These are phyloP conservation scores for Emmonsia crescens DNA, from an alignment of 2,329 filamentous ascomycete genomes.

Conservation along the genomic window DNA sequence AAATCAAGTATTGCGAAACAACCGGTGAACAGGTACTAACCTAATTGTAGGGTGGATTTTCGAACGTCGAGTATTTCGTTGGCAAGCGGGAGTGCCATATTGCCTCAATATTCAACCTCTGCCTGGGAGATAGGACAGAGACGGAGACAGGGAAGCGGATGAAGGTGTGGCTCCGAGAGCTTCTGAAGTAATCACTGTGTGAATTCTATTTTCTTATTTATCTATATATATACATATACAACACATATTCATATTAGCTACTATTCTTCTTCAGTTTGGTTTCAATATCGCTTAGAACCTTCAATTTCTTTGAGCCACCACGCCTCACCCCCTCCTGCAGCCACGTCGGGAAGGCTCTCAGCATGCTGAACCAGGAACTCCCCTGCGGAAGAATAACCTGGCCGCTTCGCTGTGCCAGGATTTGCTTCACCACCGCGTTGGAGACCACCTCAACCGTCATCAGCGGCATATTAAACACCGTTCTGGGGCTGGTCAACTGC, in stretches of 20 bases:
- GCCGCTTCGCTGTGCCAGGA: conserved; percentile 40
- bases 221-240: neutral
- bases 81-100: conserved; percentile 23
- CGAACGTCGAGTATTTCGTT: conserved; percentile 19
- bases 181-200: conserved; percentile 8
- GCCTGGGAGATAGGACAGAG: conserved; percentile 13
- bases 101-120: conserved; percentile 18
- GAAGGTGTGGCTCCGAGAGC: conserved; percentile 21
- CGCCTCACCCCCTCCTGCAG: conserved; percentile 33
- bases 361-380: conserved; percentile 17
- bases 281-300: conserved; percentile 7
- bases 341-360: conserved; percentile 35
- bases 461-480: conserved; percentile 24
- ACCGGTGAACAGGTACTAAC: neutral
- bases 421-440: conserved; percentile 39
- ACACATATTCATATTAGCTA: neutral
- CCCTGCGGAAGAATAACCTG: conserved; percentile 38
- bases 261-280: conserved; percentile 3
- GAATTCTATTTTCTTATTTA: neutral
- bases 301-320: conserved; percentile 17
- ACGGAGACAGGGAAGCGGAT: conserved; percentile 19
- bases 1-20: neutral
- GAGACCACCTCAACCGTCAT: conserved; percentile 34
- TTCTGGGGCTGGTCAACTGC: conserved; percentile 23
- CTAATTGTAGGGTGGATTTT: conserved; percentile 19